phyloP scores from a whole-genome alignment of 345 rosid genomes.

The Dimocarpus longan region DNA sequence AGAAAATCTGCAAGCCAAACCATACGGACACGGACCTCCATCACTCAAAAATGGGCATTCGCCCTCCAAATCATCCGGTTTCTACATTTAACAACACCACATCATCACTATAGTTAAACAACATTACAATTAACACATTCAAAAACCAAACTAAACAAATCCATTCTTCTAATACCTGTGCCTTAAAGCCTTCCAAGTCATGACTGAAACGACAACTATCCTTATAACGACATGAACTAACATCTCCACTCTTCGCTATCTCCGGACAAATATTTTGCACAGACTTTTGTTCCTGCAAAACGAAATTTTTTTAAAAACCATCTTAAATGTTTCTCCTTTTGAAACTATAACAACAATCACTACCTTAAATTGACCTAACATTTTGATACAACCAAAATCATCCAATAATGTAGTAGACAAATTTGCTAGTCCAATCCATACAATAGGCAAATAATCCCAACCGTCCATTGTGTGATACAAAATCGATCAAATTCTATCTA shows the following conservation, averaged over 20 bases:
- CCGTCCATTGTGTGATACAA: background rate
- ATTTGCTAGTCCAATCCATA: background rate
- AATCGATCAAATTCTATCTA: too few relatives aligned
- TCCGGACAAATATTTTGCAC: slow-evolving; percentile 62
- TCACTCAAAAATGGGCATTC: slow-evolving; percentile 71
- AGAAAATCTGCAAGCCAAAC: slow-evolving; percentile 79
- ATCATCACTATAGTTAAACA: background rate
- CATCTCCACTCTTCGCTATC: slow-evolving; percentile 69
- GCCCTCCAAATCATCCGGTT: slow-evolving; percentile 87
- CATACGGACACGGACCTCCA: slow-evolving; percentile 65
- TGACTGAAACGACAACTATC: slow-evolving; percentile 84
- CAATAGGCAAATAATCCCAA: background rate
- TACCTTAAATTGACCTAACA: background rate
- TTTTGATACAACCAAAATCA: background rate
- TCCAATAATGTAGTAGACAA: background rate
- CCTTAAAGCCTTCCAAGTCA: slow-evolving; percentile 68
- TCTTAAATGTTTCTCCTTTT: too few relatives aligned
- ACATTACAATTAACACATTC: background rate
- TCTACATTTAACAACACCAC: slow-evolving; percentile 48
- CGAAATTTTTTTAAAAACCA: background rate
- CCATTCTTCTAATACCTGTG: slow-evolving; percentile 53
- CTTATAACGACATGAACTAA: slow-evolving; percentile 58
- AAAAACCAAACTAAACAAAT: too few relatives aligned
- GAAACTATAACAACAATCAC: too few relatives aligned
- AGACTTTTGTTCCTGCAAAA: slow-evolving; percentile 60